Conservation (phyloP, 208 protist species). For the Trypanosoma theileri region DNA sequence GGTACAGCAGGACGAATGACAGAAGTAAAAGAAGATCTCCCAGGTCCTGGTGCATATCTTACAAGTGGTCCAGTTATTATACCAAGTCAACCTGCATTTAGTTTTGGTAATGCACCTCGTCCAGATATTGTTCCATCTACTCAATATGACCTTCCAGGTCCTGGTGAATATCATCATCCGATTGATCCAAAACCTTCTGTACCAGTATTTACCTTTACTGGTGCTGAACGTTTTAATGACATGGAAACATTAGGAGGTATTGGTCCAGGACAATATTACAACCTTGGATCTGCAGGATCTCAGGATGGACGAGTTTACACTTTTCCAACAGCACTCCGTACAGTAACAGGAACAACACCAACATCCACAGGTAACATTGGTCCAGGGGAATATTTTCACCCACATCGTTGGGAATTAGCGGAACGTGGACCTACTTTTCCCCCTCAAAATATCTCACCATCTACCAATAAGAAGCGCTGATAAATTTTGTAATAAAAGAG, state of each 20-base stretch:
- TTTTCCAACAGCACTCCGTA: slow-evolving; percentile 12
- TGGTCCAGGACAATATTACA: slow-evolving; percentile 32
- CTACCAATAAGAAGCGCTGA: slow-evolving; percentile 5
- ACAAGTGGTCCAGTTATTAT: slow-evolving; percentile 29
- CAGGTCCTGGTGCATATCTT: slow-evolving; percentile 30
- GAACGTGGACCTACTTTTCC: slow-evolving; percentile 25
- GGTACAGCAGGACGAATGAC: slow-evolving; percentile 10
- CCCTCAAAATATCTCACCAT: not conserved
- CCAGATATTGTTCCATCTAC: not conserved
- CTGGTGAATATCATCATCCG: slow-evolving; percentile 34
- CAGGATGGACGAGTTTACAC: slow-evolving; percentile 12
- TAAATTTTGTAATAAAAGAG: slow-evolving; percentile 9
- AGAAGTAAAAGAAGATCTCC: slow-evolving; percentile 12
- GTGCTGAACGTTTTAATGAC: slow-evolving; percentile 24
- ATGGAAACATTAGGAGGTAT: not conserved
- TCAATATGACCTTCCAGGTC: not conserved
- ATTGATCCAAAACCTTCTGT: slow-evolving; percentile 16
- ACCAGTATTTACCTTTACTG: slow-evolving; percentile 29
- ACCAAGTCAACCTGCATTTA: slow-evolving; percentile 15
- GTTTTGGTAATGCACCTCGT: slow-evolving; percentile 20
- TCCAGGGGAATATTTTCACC: slow-evolving; percentile 22
- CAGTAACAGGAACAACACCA: not conserved
- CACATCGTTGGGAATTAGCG: slow-evolving; percentile 12
- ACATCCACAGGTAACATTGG: slow-evolving; percentile 21
- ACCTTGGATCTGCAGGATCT: not conserved